Evolutionary conservation across 2,329 filamentous ascomycete species (phyloP), one percentile per base, ranked within the genome.

Genomic region (Calonectria multiphialidica): DNA sequence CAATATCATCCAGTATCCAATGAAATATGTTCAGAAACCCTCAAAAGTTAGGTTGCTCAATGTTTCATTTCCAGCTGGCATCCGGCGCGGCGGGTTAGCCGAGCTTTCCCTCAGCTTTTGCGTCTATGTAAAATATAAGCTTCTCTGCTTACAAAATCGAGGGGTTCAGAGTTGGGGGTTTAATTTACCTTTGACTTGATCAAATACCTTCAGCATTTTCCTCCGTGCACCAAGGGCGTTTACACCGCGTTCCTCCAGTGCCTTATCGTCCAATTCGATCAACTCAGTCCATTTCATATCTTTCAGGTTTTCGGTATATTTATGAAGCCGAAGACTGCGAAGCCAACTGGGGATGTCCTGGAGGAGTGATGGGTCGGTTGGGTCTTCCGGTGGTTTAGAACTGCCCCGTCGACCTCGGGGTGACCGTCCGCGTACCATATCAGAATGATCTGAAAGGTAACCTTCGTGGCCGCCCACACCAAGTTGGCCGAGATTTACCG

Each of bases 181-280:
- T 5, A 30, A 30, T 86, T 75, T 85, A 92, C 91, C 94, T 85
- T 92, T 95, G 80, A 98, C 96, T 87, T 98, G 96, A 80, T 98
- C 97, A 85, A 98, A 98, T 69, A 98, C 97, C 91, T 99, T 99
- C 73, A 99, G 87, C 95, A 99, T 97, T 90, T 99, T 99, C 82
- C 96, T 94, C 78, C 97, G 90, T 21, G 97, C 97, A 79, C 97
- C 97, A 69, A 98, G 90, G 66, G 97, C 97, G 83, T 98, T 98
- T 37, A 99, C 97, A 62, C 97, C 97, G 65, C 95, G 93, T 30
- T 95, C 94, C 85, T 98, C 96, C 75, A 99, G 88, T 61, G 95
- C 96, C 81, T 96, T 96, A 78, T 99, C 97, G 80, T 98, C 95
- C 78, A 99, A 87, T 83, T 97, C 94, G 72, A 99, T 88, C 78